Evolutionary conservation across 208 protist species (phyloP), one percentile per base, ranked within the genome.

Genomic region (Vickermania ingenoplastis): DNA sequence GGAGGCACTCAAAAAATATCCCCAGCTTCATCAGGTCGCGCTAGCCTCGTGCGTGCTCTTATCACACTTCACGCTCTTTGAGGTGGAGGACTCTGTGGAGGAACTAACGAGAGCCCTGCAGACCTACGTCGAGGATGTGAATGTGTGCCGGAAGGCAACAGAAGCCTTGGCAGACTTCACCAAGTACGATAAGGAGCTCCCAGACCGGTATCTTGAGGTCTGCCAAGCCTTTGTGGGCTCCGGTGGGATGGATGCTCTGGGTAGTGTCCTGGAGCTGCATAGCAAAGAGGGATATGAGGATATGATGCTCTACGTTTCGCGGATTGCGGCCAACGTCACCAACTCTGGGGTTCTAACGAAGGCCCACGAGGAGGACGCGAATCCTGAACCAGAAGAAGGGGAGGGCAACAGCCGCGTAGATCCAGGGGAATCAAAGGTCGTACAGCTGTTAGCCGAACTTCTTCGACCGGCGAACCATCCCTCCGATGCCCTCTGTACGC

Each of bases 51-150:
- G 66, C 59, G 75, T 71, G 41, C 69, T 91, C 28, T 67, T 95
- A 24, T 82, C 79, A 0, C 85, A 95, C 67, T 95, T 93, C 70
- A 95, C 89, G 62, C 67, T 91, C 29, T 91, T 89, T 58, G 67
- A 83, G 57, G 89, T 92, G 24, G 80, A 74, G 2, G 86, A 95
- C 63, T 81, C 81, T 25, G 86, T 95, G 59, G 85, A 80, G 49
- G 81, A 92, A 73, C 72, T 91, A 29, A 67, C 75, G 2, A 75
- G 74, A 29, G 69, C 72, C 25, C 74, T 94, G 48, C 59, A 71
- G 56, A 65, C 75, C 3, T 74, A 89, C 65, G 72, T 52, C 55
- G 61, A 41, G 22, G 79, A 94, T 51, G 53, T 54, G n/a, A 41
- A 77, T 17, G 71, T 89, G 30, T 75, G 70, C 41, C 69, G 71